These are phyloP conservation scores for Ascochyta fabae DNA, from an alignment of 2,329 filamentous ascomycete species.

Conservation along the genomic window DNA sequence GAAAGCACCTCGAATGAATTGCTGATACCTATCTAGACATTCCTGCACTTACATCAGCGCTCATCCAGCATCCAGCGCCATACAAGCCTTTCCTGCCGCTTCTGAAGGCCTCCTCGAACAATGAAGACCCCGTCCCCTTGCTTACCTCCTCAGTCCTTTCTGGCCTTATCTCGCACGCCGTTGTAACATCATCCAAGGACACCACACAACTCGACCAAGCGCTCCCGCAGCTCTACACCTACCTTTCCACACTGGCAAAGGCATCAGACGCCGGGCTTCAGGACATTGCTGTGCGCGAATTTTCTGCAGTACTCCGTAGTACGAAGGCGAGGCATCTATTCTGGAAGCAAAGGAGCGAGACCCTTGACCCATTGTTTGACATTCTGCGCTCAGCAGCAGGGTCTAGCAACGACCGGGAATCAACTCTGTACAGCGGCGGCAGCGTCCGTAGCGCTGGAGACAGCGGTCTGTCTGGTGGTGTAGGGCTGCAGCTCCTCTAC, in stretches of 20 bases:
- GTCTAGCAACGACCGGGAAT: constrained; percentile 72
- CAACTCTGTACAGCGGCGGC: constrained; percentile 59
- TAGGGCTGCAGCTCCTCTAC: constrained; percentile 91
- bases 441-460: constrained; percentile 64
- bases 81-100: constrained; percentile 84
- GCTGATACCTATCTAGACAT: constrained; percentile 64
- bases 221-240: constrained; percentile 81
- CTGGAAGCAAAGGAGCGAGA: constrained; percentile 90
- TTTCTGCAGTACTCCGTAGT: constrained; percentile 82
- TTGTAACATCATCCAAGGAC: constrained; percentile 66
- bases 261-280: constrained; percentile 88
- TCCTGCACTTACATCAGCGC: constrained; percentile 75
- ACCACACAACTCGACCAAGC: constrained; percentile 72
- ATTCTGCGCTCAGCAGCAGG: constrained; percentile 80
- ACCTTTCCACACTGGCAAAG: constrained; percentile 83
- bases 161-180: constrained; percentile 72
- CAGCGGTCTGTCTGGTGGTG: constrained; percentile 73
- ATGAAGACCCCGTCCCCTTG: constrained; percentile 85
- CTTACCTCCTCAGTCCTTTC: constrained; percentile 88
- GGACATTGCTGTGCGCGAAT: constrained; percentile 93
- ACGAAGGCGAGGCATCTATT: constrained; percentile 78
- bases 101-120: constrained; percentile 80
- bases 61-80: constrained; percentile 73
- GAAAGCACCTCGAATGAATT: background rate
- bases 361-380: constrained; percentile 78